These are phyloP conservation scores for Takakia lepidozioides DNA, from an alignment of 225 moss, liverwort and hornwort species.

Conservation along the genomic window DNA sequence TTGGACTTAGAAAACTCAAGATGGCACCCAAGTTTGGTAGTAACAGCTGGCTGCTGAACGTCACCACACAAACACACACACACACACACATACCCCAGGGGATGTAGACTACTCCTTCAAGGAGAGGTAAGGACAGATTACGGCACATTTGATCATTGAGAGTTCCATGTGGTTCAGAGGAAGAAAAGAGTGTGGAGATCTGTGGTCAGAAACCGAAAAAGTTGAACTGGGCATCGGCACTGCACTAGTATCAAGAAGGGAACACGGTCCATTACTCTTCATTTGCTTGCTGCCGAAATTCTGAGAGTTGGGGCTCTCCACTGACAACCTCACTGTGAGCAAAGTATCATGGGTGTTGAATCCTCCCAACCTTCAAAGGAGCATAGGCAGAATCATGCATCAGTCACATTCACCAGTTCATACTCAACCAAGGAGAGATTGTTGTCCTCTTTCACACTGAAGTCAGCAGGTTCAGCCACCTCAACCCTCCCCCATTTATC, in stretches of 20 bases:
- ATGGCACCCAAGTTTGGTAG: conserved; percentile 27
- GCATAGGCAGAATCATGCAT: conserved; percentile 52
- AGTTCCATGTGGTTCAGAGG: conserved; percentile 31
- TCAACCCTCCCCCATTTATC: conserved; percentile 99
- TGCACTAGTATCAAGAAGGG: conserved; percentile 63
- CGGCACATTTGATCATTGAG: conserved; percentile 37
- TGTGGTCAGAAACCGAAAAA: conserved; percentile 68
- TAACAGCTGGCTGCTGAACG: conserved; percentile 31
- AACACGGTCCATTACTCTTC: conserved; percentile 47
- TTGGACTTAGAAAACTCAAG: conserved; percentile 25
- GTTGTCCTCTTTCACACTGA: conserved; percentile 94
- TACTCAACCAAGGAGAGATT: conserved; percentile 96
- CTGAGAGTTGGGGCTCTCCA: conserved; percentile 27
- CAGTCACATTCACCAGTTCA: conserved; percentile 97
- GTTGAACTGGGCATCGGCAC: conserved; percentile 60
- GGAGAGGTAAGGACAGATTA: conserved; percentile 16
- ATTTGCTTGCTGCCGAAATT: conserved; percentile 28
- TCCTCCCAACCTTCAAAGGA: conserved; percentile 27
- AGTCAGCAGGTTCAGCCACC: conserved; percentile 64
- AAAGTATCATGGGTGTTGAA: conserved; percentile 26
- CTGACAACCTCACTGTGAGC: conserved; percentile 32
- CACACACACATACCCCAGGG: conserved; percentile 25
- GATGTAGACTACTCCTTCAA: too few relatives aligned
- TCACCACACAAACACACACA: conserved; percentile 29
- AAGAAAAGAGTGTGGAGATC: conserved; percentile 31